Evolutionary conservation across 768 basidiomycete species (phyloP).

Genomic region (Cystofilobasidium ferigula): DNA sequence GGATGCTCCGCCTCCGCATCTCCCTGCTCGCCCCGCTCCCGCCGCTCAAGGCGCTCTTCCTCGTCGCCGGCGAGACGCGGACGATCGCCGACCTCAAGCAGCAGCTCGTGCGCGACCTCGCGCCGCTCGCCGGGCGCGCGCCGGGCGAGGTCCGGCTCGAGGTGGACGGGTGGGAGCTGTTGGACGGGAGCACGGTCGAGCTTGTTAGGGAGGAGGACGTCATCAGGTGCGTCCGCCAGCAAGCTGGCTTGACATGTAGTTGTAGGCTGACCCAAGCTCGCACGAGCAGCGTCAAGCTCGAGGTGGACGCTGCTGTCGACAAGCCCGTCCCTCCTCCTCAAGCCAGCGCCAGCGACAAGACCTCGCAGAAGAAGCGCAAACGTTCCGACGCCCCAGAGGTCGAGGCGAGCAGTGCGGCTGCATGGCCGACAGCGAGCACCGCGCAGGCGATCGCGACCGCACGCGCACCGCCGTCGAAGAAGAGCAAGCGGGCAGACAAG

Average conservation of each 20-base stretch:
- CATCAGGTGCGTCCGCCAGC: constrained; percentile 3
- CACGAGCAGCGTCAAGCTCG: background rate
- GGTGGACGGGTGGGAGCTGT: constrained; percentile 15
- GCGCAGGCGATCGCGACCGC: background rate
- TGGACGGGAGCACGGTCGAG: background rate
- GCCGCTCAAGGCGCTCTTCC: constrained; percentile 13
- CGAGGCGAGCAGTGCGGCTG: too few species aligned
- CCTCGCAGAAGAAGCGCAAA: constrained; percentile 1
- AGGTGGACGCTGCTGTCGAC: background rate
- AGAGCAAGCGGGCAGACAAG: constrained; percentile 1
- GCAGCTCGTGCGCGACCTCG: constrained; percentile 2
- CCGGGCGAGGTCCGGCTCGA: constrained; percentile 8
- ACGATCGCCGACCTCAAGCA: constrained; percentile 16
- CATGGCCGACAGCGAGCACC: background rate
- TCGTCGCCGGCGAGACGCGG: constrained; percentile 1
- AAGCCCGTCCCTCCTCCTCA: background rate
- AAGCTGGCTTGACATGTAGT: too few species aligned
- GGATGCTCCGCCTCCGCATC: constrained; percentile 4
- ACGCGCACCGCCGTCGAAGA: background rate
- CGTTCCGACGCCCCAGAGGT: background rate
- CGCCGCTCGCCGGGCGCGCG: background rate
- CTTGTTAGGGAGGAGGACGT: constrained; percentile 16
- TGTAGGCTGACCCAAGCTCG: background rate
- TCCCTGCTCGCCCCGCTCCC: background rate
- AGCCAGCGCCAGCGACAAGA: too few species aligned